Evolutionary conservation across 108 stramenopile genomes (phyloP).

Genomic region (Pseudonitzschia multiseries): DNA sequence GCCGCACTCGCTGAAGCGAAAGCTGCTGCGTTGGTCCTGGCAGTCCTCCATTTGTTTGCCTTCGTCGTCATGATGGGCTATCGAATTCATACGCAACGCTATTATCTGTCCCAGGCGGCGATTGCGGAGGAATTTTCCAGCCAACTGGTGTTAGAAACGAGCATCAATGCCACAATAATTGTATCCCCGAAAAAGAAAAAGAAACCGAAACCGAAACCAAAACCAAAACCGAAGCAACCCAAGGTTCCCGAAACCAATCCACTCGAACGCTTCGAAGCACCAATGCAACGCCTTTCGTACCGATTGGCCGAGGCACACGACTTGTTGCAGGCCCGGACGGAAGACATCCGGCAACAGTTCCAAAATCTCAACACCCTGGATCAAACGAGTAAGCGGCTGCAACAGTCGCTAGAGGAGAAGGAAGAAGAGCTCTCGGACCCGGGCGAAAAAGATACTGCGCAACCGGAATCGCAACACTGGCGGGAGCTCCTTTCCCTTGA

Average conservation of each 20-base stretch:
- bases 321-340: not conserved
- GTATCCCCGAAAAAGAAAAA: not conserved
- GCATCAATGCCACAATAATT: not conserved
- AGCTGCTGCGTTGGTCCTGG: not conserved
- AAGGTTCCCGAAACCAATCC: not conserved
- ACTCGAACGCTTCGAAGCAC: not conserved
- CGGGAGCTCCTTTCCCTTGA: not conserved
- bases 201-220: not conserved
- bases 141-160: not conserved
- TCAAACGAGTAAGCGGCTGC: not conserved
- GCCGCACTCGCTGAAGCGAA: conserved; percentile 5
- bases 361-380: not conserved
- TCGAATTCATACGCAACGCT: conserved; percentile 17
- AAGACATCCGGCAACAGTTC: not conserved
- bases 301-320: not conserved
- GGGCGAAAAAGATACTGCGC: not conserved
- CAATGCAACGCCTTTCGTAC: not conserved
- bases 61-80: conserved; percentile 21
- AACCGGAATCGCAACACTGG: not conserved
- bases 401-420: not conserved
- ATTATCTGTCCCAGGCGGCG: conserved; percentile 8
- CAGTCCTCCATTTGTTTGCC: conserved; percentile 6
- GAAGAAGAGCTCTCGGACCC: not conserved
- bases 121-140: not conserved
- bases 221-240: not conserved